phyloP scores from a whole-genome alignment of 1,284 basidiomycete species.

The Pascua guehoae region DNA sequence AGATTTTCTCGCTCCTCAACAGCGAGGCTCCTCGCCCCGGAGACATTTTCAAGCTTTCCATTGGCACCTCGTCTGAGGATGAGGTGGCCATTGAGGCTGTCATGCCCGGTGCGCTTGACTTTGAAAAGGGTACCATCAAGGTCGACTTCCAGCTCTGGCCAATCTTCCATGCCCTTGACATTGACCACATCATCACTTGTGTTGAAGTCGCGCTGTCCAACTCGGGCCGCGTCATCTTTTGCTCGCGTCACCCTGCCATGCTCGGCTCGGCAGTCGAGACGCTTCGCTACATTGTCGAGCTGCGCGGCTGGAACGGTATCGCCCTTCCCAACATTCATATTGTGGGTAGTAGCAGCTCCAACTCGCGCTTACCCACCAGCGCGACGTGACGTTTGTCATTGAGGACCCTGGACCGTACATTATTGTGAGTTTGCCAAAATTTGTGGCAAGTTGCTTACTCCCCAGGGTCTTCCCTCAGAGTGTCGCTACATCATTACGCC shows the following conservation, averaged over 20 bases:
- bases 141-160: constrained; percentile 89
- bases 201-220: constrained; percentile 92
- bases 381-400: constrained; percentile 40
- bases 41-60: constrained; percentile 51
- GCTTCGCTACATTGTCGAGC: constrained; percentile 85
- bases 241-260: constrained; percentile 85
- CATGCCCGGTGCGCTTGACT: constrained; percentile 52
- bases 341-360: constrained; percentile 17
- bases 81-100: constrained; percentile 33
- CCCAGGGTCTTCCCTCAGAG: constrained; percentile 72
- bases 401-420: constrained; percentile 77
- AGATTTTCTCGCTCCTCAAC: constrained; percentile 49
- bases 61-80: constrained; percentile 29
- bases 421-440: constrained; percentile 52
- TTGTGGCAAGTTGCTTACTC: constrained; percentile 1
- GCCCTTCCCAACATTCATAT: constrained; percentile 80
- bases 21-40: constrained; percentile 79
- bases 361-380: constrained; percentile 11
- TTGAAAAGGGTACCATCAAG: constrained; percentile 47
- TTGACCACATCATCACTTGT: constrained; percentile 89
- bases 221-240: constrained; percentile 84
- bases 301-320: constrained; percentile 90
- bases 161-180: constrained; percentile 85
- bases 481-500: constrained; percentile 72
- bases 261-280: constrained; percentile 77